These are phyloP conservation scores for Irpex lacteus DNA, from an alignment of 1,284 basidiomycete genomes.

Conservation along the genomic window DNA sequence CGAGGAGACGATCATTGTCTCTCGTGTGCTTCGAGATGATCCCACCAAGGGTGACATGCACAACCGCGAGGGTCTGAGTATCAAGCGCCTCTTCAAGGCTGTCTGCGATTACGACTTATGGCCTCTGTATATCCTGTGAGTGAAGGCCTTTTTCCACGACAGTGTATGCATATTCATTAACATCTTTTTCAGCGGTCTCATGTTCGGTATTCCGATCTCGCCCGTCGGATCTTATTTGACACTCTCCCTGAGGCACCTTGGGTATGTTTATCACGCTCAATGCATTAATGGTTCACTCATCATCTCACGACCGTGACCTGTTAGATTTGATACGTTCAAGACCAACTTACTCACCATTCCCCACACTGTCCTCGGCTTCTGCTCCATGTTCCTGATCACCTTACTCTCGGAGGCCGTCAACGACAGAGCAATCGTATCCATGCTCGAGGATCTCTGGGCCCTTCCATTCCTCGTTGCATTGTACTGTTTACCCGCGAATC, in stretches of 20 bases:
- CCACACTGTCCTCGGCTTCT: slow-evolving; percentile 38
- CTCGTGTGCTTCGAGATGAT: slow-evolving; percentile 13
- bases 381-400: slow-evolving; percentile 43
- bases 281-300: background rate
- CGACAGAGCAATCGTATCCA: slow-evolving; percentile 44
- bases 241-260: slow-evolving; percentile 50
- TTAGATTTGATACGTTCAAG: slow-evolving; percentile 32
- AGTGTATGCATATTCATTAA: slow-evolving; percentile 31
- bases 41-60: slow-evolving; percentile 48
- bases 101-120: slow-evolving; percentile 22
- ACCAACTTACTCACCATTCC: slow-evolving; percentile 30
- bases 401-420: slow-evolving; percentile 45
- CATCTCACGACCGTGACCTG: too few species aligned
- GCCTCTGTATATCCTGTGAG: slow-evolving; percentile 10
- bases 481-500: slow-evolving; percentile 40
- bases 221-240: slow-evolving; percentile 47
- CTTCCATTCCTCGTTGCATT: slow-evolving; percentile 53
- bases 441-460: slow-evolving; percentile 49
- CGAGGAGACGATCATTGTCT: slow-evolving; percentile 17
- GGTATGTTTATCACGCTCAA: slow-evolving; percentile 27
- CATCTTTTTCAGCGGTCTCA: slow-evolving; percentile 26
- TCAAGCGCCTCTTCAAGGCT: slow-evolving; percentile 41
- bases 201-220: slow-evolving; percentile 25
- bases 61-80: slow-evolving; percentile 61
- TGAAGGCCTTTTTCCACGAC: slow-evolving; percentile 21